Conservation (phyloP, 1,284 basidiomycete species). For the Moesziomyces sp. region DNA sequence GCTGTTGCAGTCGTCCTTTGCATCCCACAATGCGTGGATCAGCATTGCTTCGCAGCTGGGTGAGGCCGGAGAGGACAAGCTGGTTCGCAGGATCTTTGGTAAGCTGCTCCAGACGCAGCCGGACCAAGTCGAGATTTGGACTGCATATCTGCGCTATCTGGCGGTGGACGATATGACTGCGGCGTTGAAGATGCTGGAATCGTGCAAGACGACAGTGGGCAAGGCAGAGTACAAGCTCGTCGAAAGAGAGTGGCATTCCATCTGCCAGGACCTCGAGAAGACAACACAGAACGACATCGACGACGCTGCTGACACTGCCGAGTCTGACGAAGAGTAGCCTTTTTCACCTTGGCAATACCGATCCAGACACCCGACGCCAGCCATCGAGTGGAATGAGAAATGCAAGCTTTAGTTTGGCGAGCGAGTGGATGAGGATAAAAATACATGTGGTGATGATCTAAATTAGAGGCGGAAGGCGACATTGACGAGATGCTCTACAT, state of each 20-base stretch:
- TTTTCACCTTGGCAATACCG: not conserved
- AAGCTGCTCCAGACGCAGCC: constrained; percentile 30
- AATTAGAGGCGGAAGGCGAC: constrained; percentile 42
- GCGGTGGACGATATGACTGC: constrained; percentile 16
- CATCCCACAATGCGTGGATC: constrained; percentile 29
- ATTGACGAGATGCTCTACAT: constrained; percentile 55
- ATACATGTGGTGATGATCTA: not conserved
- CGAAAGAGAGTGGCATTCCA: constrained; percentile 33
- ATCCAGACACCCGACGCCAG: not conserved
- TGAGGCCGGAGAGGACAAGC: not conserved
- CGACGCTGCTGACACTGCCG: not conserved
- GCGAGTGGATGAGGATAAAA: too few relatives aligned
- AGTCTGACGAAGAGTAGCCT: constrained; percentile 1
- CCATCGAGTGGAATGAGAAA: not conserved
- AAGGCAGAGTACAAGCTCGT: constrained; percentile 31
- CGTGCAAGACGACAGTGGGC: constrained; percentile 9
- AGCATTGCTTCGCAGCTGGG: constrained; percentile 11
- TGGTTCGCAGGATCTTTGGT: constrained; percentile 23
- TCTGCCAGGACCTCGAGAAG: constrained; percentile 26
- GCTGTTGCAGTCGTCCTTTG: constrained; percentile 31
- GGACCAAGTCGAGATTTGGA: constrained; percentile 29
- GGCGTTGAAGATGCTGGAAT: constrained; percentile 26
- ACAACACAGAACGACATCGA: not conserved
- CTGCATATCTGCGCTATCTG: constrained; percentile 17
- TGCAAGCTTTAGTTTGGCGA: too few relatives aligned